Percentiles rank a stretch among this genome's conserved stretches.
phyloP scores from a whole-genome alignment of 768 basidiomycete genomes.

The Panus rudis region DNA sequence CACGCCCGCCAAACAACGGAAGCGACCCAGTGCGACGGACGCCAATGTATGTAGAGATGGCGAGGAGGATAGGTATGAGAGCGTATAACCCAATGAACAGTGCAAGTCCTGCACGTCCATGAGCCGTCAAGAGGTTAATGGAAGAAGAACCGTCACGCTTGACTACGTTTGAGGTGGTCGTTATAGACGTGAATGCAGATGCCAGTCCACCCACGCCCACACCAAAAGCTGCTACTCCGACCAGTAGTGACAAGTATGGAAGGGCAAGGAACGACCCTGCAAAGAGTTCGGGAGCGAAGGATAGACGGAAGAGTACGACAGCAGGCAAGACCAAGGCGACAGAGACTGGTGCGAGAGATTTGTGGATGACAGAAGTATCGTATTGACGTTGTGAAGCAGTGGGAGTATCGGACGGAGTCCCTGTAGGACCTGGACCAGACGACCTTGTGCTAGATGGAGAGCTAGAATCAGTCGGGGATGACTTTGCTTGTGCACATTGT shows the following conservation, averaged over 20 bases:
- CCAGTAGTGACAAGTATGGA: conserved; percentile 31
- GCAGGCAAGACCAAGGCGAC: conserved; percentile 37
- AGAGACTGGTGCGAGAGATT: conserved; percentile 42
- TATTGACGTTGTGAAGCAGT: conserved; percentile 17
- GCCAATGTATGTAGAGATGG: conserved; percentile 23
- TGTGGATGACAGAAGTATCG: conserved; percentile 40
- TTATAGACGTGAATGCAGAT: conserved; percentile 54
- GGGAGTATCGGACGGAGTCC: neutral
- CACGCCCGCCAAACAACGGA: too few species aligned
- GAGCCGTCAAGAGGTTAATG: conserved; percentile 45
- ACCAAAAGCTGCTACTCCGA: conserved; percentile 45
- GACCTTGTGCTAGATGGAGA: conserved; percentile 6
- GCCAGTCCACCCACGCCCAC: conserved; percentile 58
- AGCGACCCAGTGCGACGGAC: too few species aligned
- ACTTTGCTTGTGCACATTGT: conserved; percentile 45
- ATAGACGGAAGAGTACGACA: conserved; percentile 35
- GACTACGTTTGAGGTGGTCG: conserved; percentile 16
- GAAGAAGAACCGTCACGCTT: conserved; percentile 28
- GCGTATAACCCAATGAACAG: conserved; percentile 59
- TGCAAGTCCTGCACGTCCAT: conserved; percentile 58
- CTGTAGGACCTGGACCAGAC: neutral
- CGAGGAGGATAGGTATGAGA: conserved; percentile 36
- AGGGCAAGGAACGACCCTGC: too few species aligned
- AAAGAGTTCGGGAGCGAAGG: conserved; percentile 32
- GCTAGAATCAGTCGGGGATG: conserved; percentile 3